Base-by-base conservation (phyloP, 2,329 filamentous ascomycete species). In the Chaetothyriales sp. region DNA sequence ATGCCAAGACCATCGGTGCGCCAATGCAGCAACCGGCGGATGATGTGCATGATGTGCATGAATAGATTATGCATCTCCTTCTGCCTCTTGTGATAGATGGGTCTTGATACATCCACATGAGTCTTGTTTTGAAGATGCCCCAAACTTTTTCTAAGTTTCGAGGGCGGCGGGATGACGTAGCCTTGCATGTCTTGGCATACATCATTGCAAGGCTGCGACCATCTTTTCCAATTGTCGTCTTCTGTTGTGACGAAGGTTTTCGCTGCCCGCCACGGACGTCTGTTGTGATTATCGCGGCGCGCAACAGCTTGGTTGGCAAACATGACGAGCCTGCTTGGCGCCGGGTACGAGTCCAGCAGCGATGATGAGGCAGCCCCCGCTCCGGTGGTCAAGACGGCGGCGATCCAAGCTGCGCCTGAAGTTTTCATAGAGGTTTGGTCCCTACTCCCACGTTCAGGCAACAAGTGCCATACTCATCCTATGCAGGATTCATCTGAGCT, bases 371-470 rank as follows among this genome's bases (percentile, higher is more conserved):
- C 56, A 32, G 56, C 57, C 46, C 61, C 55, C 22, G 50, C 59
- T 36, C 59, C 59, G 43, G 60, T 65, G 32, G 56, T 63, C 50
- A 22, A 25, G 28, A 62, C 67, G 47, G 64, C 65, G 45, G 62
- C 63, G 49, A 59, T 76, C 48, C 63, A 72, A 53, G 71, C 72
- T 28, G 73, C 73, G 50, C 73, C 73, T 56, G 72, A 76, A 60
- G 73, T 76, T 56, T 72, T 72, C 57, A 66, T 72, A 71, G 73
- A 76, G 71, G 73, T 76, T 74, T 73, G 72, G 72, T 74, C 67
- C 63, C 63, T 62, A 53, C 25, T 49, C 43, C 12, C 5, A 9
- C n/a, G 12, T 7, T 26, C 26, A 18, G 18, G 15, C 10, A 9
- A 2, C 20, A 4, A 18, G 18, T 26, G 18, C 45, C 22, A 28